Evolutionary conservation across 2,329 filamentous ascomycete species (phyloP).

Genomic region (Sarocladium strictum): DNA sequence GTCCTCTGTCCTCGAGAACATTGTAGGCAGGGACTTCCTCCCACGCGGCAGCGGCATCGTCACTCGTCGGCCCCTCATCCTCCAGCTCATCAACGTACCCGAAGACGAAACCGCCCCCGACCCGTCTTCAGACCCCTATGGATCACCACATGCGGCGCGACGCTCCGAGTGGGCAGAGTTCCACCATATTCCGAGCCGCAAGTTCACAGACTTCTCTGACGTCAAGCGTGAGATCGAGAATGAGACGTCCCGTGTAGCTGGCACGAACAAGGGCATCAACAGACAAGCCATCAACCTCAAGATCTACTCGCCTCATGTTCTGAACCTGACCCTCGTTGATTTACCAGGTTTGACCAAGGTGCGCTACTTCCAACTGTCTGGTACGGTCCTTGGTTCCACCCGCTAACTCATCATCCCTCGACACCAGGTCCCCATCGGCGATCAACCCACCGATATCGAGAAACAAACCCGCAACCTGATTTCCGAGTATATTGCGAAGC

Average conservation of each 20-base stretch:
- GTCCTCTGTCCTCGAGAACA: conserved; percentile 97
- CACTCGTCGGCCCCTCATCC: conserved; percentile 85
- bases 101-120: conserved; percentile 64
- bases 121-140: conserved; percentile 65
- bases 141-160: conserved; percentile 63
- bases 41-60: conserved; percentile 96
- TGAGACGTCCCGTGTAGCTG: conserved; percentile 85
- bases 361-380: conserved; percentile 17
- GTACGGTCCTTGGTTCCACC: conserved; percentile 10
- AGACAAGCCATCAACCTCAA: conserved; percentile 96
- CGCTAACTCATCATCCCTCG: conserved; percentile 6
- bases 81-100: conserved; percentile 96
- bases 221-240: conserved; percentile 97
- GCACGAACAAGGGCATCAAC: conserved; percentile 98
- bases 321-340: conserved; percentile 95
- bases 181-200: conserved; percentile 84
- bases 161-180: conserved; percentile 87
- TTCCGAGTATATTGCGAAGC: conserved; percentile 95
- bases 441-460: conserved; percentile 96
- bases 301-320: conserved; percentile 93
- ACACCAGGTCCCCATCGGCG: conserved; percentile 80
- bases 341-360: conserved; percentile 93
- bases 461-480: conserved; percentile 97
- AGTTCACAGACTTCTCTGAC: conserved; percentile 85
- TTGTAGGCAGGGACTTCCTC: conserved; percentile 94